Evolutionary conservation across 2,329 filamentous ascomycete genomes (phyloP).

Genomic region (Hypoxylon sp.): DNA sequence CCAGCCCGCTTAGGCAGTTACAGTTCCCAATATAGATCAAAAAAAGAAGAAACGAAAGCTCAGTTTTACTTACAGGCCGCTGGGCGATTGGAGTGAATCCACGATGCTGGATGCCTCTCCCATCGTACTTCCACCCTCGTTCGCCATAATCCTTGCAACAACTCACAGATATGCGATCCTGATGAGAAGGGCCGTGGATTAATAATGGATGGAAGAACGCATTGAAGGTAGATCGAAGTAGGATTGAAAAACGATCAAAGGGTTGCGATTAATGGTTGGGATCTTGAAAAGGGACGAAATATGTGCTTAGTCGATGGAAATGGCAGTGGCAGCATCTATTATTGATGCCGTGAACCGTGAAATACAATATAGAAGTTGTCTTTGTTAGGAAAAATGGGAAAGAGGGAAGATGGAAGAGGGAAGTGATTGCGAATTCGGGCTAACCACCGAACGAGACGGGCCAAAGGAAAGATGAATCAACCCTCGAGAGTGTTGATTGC

Average conservation of each 20-base stretch:
- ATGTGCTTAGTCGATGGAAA: not conserved
- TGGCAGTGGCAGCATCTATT: not conserved
- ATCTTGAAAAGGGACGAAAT: not conserved
- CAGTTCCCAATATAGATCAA: not conserved
- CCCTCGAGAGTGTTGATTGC: not conserved
- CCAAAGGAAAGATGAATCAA: not conserved
- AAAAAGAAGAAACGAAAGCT: not conserved
- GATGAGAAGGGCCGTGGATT: not conserved
- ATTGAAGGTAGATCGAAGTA: not conserved
- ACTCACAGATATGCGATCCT: not conserved
- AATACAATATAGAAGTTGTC: not conserved
- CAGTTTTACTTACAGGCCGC: no score
- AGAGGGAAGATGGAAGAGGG: not conserved
- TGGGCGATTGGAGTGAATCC: not conserved
- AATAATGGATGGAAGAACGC: not conserved
- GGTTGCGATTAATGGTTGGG: not conserved
- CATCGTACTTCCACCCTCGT: not conserved
- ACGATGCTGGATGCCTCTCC: not conserved
- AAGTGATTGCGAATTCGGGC: not conserved
- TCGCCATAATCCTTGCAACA: not conserved
- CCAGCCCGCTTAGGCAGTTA: not conserved
- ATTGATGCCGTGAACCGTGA: not conserved
- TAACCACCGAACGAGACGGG: not conserved
- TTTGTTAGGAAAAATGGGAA: not conserved
- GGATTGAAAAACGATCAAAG: not conserved